Evolutionary conservation across 768 basidiomycete species (phyloP).

Genomic region (Pilatotrama ljubarskyi): DNA sequence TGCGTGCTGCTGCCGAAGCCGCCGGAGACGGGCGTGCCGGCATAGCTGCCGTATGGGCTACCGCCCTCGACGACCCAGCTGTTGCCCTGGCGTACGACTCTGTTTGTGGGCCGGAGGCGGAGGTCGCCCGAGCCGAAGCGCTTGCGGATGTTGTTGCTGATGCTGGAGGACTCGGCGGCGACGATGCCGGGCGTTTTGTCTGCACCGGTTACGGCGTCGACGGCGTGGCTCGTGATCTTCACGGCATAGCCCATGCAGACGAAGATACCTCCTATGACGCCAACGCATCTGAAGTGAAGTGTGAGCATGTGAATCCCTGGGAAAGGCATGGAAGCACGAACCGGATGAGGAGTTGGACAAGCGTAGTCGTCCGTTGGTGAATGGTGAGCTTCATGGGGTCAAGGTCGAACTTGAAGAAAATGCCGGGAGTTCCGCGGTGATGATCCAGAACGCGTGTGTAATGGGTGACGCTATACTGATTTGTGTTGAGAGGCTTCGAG

Average conservation of each 20-base stretch:
- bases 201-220: conserved; percentile 59
- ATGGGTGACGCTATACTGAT: conserved; percentile 95
- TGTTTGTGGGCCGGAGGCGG: conserved; percentile 50
- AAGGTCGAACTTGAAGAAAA: conserved; percentile 98
- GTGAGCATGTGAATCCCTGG: background rate
- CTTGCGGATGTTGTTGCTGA: conserved; percentile 51
- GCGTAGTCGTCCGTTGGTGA: conserved; percentile 82
- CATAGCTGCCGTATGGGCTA: conserved; percentile 39
- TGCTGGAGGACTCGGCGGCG: conserved; percentile 64
- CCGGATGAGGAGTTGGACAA: conserved; percentile 82
- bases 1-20: conserved; percentile 30
- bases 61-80: conserved; percentile 63
- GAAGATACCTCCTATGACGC: conserved; percentile 93
- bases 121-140: conserved; percentile 73
- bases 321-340: conserved; percentile 21
- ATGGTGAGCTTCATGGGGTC: conserved; percentile 87
- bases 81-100: conserved; percentile 55
- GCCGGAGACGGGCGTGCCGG: conserved; percentile 36
- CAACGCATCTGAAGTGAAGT: conserved; percentile 54
- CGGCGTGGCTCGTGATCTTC: conserved; percentile 53
- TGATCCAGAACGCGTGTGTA: conserved; percentile 77
- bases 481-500: conserved; percentile 60
- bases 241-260: conserved; percentile 81
- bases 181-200: conserved; percentile 58
- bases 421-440: conserved; percentile 82